Conservation (phyloP, 768 basidiomycete species). For the Cystobasidium ongulense region DNA sequence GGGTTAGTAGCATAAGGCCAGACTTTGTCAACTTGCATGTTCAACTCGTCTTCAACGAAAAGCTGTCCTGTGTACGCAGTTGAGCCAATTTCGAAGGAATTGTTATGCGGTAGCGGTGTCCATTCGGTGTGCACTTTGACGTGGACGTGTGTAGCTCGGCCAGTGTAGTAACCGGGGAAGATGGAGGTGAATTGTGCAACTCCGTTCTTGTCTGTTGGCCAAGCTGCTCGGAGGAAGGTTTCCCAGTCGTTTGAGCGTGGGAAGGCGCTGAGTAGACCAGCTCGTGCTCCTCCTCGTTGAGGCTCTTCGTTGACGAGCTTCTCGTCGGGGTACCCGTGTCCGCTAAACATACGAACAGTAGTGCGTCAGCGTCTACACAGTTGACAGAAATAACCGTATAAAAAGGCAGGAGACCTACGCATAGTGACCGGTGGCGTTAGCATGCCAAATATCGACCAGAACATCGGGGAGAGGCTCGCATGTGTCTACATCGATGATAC, state of each 20-base stretch:
- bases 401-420: constrained; percentile 12
- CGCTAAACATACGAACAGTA: constrained; percentile 14
- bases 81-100: constrained; percentile 37
- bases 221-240: constrained; percentile 44
- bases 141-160: constrained; percentile 40
- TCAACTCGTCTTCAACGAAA: constrained; percentile 44
- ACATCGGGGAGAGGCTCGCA: constrained; percentile 43
- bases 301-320: constrained; percentile 42
- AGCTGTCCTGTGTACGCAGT: constrained; percentile 45
- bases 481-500: constrained; percentile 44
- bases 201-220: constrained; percentile 45
- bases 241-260: constrained; percentile 43
- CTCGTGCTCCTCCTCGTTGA: constrained; percentile 39
- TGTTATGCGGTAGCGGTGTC: constrained; percentile 38
- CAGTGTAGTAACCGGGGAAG: constrained; percentile 43
- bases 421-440: constrained; percentile 43
- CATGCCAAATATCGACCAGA: constrained; percentile 44
- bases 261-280: constrained; percentile 43
- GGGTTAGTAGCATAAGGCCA: constrained; percentile 43
- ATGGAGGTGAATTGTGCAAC: constrained; percentile 44
- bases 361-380: background rate
- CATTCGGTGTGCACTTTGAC: constrained; percentile 41
- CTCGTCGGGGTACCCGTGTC: constrained; percentile 42
- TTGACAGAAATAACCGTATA: too few species aligned
- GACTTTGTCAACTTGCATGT: constrained; percentile 44